A percentile compares a stretch with the other conserved stretches of the same genome.
Conservation (phyloP, 2,329 filamentous ascomycete species). For the Macrophomina tecta region DNA sequence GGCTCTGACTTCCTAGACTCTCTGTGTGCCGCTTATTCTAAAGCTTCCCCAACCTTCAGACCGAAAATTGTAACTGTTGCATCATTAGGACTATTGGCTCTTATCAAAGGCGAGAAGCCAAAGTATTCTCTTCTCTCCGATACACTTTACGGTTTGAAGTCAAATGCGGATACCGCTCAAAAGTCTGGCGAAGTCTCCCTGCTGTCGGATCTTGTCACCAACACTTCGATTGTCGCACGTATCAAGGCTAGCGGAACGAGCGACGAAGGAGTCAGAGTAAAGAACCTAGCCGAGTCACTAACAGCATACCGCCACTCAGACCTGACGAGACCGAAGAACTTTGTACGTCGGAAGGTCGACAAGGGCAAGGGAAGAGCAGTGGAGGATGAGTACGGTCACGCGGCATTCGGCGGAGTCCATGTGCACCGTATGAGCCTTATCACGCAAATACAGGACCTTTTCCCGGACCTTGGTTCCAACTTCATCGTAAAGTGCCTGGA, state of each 20-base stretch:
- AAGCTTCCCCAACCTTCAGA: conserved; percentile 67
- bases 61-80: conserved; percentile 73
- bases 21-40: conserved; percentile 68
- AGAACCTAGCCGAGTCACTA: conserved; percentile 66
- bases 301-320: conserved; percentile 63
- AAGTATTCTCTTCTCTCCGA: conserved; percentile 80
- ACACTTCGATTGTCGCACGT: conserved; percentile 74
- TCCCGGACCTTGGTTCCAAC: conserved; percentile 82
- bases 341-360: conserved; percentile 63
- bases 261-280: conserved; percentile 60
- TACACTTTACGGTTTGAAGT: conserved; percentile 80
- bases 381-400: conserved; percentile 43
- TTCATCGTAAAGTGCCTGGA: conserved; percentile 82
- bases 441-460: conserved; percentile 90
- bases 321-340: conserved; percentile 58
- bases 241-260: conserved; percentile 60
- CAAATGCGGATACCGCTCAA: conserved; percentile 68
- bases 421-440: conserved; percentile 84
- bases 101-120: conserved; percentile 69
- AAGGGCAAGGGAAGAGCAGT: conserved; percentile 67
- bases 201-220: conserved; percentile 81
- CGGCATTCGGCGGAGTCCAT: conserved; percentile 62
- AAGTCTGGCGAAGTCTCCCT: conserved; percentile 61
- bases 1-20: conserved; percentile 89
- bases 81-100: conserved; percentile 75